These are phyloP conservation scores for Cyberlindnera mrakii DNA, from an alignment of 805 yeast species.

Conservation along the genomic window DNA sequence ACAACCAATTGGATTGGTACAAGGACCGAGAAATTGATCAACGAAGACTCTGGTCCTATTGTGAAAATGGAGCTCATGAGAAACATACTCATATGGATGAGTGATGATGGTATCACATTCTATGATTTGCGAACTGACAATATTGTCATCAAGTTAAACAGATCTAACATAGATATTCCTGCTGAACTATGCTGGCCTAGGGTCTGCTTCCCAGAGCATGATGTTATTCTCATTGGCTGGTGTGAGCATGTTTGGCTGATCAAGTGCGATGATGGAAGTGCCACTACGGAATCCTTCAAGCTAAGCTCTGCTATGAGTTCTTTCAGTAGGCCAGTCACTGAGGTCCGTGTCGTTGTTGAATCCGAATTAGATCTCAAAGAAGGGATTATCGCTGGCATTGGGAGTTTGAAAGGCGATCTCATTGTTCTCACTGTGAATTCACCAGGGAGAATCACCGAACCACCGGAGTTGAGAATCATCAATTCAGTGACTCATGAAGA, in stretches of 20 bases:
- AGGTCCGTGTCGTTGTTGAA: constrained; percentile 37
- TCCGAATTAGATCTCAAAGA: constrained; percentile 34
- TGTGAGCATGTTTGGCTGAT: constrained; percentile 69
- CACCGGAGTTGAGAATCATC: constrained; percentile 73
- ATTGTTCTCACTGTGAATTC: constrained; percentile 48
- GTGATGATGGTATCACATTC: constrained; percentile 70
- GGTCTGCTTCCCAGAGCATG: constrained; percentile 56
- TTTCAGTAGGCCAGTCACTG: constrained; percentile 38
- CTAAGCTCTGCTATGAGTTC: constrained; percentile 38
- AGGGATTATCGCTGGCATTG: constrained; percentile 64
- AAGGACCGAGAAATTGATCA: constrained; percentile 60
- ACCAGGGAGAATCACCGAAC: constrained; percentile 30
- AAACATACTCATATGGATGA: constrained; percentile 74
- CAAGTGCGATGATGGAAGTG: constrained; percentile 31
- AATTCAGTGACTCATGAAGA: constrained; percentile 65
- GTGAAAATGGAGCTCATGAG: constrained; percentile 59
- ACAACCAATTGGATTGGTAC: constrained; percentile 85
- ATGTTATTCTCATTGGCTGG: constrained; percentile 78
- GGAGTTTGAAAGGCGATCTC: constrained; percentile 70
- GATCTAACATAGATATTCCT: constrained; percentile 47
- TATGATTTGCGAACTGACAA: constrained; percentile 50
- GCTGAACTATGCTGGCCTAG: constrained; percentile 85
- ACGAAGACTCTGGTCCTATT: constrained; percentile 54
- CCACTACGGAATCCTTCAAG: constrained; percentile 12
- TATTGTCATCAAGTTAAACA: constrained; percentile 44